Base-by-base conservation (phyloP, 345 rosid species). In the Erodium maritimum region DNA sequence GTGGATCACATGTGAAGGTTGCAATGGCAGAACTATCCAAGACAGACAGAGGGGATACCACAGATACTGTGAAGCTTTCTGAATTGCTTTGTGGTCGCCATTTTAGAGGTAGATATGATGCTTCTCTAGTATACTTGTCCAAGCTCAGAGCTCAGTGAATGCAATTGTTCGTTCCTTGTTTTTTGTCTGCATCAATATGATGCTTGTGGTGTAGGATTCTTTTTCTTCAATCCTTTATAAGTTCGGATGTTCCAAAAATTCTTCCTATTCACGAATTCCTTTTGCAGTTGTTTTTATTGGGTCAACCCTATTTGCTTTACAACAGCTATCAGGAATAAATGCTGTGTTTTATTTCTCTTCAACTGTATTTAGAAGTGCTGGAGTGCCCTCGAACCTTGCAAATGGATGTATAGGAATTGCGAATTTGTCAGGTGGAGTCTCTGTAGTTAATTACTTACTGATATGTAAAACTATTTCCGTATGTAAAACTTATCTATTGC, bases 281-380 rank as follows among this genome's bases (percentile, higher is more conserved):
- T 87, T 90, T 93, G 99, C 97, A 93, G 95, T 89, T 81, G 91
- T 93, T 82, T 93, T 85, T 82, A 89, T 93, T 85, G 99, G 99
- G 67, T 85, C 99, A 79, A 80, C 94, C 83, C 96, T 93, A 75
- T 89, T 93, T 87, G 97, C 97, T 82, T 87, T 89, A 81, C 99
- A 93, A 93, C 97, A 93, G 87, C 97, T 93, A 74, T 93, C 97
- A 73, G 99, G 99, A 66, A 93, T 93, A 87, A 93, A 93, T 68
- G 96, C 99, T 60, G 87, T 89, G 33, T 93, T 93, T 78, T 89
- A 89, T 83, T 93, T 93, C 87, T 93, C 99, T 61, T 89, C 97
- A 52, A 78, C 99, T 65, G 97, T 93, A 69, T 93, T 93, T 77
- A 89, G 84, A 77, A 93, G 86, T 67, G 94, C 78, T 54, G 95